These are phyloP conservation scores for Physaria fendleri DNA, from an alignment of 345 rosid species.

Conservation along the genomic window DNA sequence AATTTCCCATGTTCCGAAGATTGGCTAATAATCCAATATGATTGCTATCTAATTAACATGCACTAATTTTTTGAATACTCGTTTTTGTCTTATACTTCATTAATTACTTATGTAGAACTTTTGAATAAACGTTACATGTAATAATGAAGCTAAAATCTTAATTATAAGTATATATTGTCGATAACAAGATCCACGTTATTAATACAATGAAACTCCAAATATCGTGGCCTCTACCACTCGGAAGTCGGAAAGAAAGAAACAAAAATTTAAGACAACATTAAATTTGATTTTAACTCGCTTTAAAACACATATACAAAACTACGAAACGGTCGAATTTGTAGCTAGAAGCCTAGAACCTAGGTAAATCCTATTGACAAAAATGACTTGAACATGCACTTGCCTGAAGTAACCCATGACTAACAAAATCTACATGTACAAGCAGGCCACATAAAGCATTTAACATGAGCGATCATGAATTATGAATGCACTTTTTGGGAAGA, in stretches of 20 bases:
- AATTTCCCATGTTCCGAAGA: too few species aligned
- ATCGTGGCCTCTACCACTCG: neutral
- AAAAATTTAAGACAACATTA: neutral
- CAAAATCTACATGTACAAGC: neutral
- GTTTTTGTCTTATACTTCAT: too few species aligned
- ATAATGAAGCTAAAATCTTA: neutral
- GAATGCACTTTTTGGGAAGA: neutral
- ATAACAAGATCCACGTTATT: neutral
- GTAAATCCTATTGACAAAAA: neutral
- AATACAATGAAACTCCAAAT: neutral
- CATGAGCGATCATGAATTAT: neutral
- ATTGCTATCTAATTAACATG: too few species aligned
- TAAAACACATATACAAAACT: neutral
- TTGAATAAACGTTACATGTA: too few species aligned
- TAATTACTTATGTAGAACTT: too few species aligned
- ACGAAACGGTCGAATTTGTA: neutral
- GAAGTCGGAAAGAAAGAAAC: neutral
- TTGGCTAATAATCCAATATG: too few species aligned
- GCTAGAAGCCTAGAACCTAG: neutral
- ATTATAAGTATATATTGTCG: neutral
- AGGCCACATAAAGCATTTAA: neutral
- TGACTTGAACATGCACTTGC: constrained; percentile 5
- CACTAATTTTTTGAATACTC: too few species aligned
- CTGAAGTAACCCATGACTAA: neutral
- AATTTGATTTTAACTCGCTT: neutral